phyloP scores from a whole-genome alignment of 192 early-diverging fungal species.

The Rhizophagus prolifer region DNA sequence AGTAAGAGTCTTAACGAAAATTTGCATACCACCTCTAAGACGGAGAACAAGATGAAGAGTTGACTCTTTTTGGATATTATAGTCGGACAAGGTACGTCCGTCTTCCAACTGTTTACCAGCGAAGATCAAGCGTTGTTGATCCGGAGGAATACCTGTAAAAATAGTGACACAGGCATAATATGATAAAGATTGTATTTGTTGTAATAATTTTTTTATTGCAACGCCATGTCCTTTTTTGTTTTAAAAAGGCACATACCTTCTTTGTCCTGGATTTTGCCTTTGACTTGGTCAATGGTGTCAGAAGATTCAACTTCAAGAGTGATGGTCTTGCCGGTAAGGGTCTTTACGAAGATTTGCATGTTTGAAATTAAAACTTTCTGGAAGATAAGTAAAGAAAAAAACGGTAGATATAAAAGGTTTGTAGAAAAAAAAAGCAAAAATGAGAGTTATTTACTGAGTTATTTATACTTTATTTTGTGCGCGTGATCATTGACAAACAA shows the following conservation, averaged over 20 bases:
- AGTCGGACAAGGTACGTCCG: constrained; percentile 41
- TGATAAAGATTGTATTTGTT: no score
- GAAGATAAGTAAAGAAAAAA: no score
- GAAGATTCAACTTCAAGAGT: not conserved
- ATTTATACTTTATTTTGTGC: no score
- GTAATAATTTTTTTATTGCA: no score
- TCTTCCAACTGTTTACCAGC: constrained; percentile 71
- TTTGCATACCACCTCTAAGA: constrained; percentile 48
- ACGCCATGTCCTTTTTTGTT: no score
- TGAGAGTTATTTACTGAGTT: no score
- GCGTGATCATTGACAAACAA: no score
- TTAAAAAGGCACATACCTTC: not conserved
- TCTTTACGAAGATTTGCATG: constrained; percentile 7
- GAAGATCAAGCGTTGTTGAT: not conserved
- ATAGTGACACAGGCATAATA: not conserved
- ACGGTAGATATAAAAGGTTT: not conserved
- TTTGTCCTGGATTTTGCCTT: constrained; percentile 9
- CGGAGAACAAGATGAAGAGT: constrained; percentile 1
- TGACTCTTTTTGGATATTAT: not conserved
- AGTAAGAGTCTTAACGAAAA: constrained; percentile 84
- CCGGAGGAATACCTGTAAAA: not conserved
- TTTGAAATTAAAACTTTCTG: not conserved
- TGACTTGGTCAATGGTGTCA: not conserved
- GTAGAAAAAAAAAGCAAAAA: no score
- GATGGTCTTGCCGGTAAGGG: not conserved